Evolutionary conservation across 345 rosid species (phyloP), one percentile per base, ranked within the genome.

Genomic region (Nasturtium officinale): DNA sequence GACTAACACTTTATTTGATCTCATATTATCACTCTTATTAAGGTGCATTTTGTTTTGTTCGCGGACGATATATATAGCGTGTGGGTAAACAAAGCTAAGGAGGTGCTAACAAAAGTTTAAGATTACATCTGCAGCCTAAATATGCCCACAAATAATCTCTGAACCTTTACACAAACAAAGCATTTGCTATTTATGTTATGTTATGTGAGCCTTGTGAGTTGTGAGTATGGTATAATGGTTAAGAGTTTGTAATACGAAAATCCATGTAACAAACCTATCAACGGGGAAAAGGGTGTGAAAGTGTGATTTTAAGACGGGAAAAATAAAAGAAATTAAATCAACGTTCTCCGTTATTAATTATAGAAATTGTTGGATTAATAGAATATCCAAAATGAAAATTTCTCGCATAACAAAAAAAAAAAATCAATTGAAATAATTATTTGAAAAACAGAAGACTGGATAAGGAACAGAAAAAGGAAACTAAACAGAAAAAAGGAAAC

Each of bases 1-100:
- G 11, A 16, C 75, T 37, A 40, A 50, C 38, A 17, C 9, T 21
- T 45, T 53, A n/a, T 73, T 12, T 58, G 17, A 17, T 25, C 69
- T 57, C 30, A 1, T 78, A 6, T 61, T 61, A 26, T 63, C 55
- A 8, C 33, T 61, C 61, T 33, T 68, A 28, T 72, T 60, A 86
- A 93, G 98, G 94, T 89, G 69, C 93, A 94, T 72, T 88, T 89
- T 72, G 91, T 87, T 53, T 79, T 90, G 72, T 87, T 95, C 69
- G 50, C 77, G 0, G 92, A 86, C 20, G 83, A 91, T 12, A 81
- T 86, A 17, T 86, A 78, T 25, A 63, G 78, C 53, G 82, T 71
- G 50, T 95, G 98, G 99, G 23, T 85, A 56, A 76, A 69, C 79
- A 89, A 85, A 77, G 97, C 97, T 30, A 83, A 80, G 78, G 89